Conservation (phyloP, 768 basidiomycete species). For the Serpula lacrymans region DNA sequence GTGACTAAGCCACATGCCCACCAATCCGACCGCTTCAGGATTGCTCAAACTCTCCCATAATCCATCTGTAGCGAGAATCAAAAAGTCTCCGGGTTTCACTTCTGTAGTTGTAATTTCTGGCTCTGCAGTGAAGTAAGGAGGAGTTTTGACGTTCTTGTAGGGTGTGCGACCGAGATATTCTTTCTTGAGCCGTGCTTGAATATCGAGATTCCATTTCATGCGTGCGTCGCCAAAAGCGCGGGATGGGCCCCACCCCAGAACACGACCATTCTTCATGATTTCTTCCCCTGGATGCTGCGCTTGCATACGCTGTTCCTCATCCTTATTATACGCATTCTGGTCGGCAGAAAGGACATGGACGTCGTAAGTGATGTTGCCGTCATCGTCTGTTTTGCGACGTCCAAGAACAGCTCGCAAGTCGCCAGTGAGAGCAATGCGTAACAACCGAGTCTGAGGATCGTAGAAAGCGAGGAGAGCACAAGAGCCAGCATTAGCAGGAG, state of each 20-base stretch:
- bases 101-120: conserved; percentile 46
- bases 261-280: conserved; percentile 31
- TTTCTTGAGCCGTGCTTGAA: conserved; percentile 33
- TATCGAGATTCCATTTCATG: conserved; percentile 39
- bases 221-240: conserved; percentile 43
- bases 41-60: conserved; percentile 53
- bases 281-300: conserved; percentile 25
- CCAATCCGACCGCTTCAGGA: conserved; percentile 52
- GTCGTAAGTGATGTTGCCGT: conserved; percentile 32
- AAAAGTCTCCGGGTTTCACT: conserved; percentile 45
- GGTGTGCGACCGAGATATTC: conserved; percentile 33
- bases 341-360: conserved; percentile 38
- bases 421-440: conserved; percentile 44
- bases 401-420: conserved; percentile 51
- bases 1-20: conserved; percentile 44
- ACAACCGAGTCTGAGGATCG: conserved; percentile 33
- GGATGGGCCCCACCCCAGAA: conserved; percentile 37
- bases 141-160: conserved; percentile 35
- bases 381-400: conserved; percentile 23
- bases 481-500: conserved; percentile 35
- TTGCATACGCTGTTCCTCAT: conserved; percentile 29
- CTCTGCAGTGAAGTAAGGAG: conserved; percentile 50
- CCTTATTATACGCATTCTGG: conserved; percentile 32
- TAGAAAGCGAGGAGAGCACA: conserved; percentile 46
- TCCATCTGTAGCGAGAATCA: conserved; percentile 51